Conservation (phyloP, 129 eudicot genomes). For the Flaveria sonorensis region DNA sequence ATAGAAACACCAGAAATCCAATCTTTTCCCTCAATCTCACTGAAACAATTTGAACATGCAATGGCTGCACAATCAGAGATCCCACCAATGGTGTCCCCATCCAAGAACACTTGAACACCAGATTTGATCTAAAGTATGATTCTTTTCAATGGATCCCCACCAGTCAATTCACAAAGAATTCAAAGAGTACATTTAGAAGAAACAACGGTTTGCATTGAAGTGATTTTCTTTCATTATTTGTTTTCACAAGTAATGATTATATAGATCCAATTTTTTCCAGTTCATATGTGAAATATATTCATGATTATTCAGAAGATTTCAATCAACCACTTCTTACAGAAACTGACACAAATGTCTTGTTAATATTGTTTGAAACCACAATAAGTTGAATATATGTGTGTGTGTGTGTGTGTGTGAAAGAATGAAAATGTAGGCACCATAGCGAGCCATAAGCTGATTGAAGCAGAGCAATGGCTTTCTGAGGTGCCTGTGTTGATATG, state of each 20-base stretch:
- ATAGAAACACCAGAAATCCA: conserved; percentile 47
- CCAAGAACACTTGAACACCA: conserved; percentile 11
- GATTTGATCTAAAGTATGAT: not conserved
- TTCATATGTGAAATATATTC: conserved; percentile 9
- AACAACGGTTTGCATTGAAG: not conserved
- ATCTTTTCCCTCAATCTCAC: conserved; percentile 62
- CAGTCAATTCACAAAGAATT: not conserved
- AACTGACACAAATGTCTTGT: not conserved
- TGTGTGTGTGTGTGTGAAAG: not conserved
- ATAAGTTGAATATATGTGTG: too few species aligned
- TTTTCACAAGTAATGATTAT: too few species aligned
- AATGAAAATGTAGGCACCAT: conserved; percentile 46
- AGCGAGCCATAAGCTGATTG: conserved; percentile 57
- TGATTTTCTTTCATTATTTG: not conserved
- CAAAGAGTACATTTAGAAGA: too few species aligned
- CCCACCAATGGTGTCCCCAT: not conserved
- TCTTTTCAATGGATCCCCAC: conserved; percentile 14
- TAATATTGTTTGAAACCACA: not conserved
- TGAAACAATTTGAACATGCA: conserved; percentile 69
- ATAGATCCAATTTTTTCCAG: conserved; percentile 16
- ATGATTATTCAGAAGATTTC: not conserved
- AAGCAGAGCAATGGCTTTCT: conserved; percentile 53
- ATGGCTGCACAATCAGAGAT: conserved; percentile 64
- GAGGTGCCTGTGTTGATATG: conserved; percentile 42
- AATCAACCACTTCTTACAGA: not conserved